phyloP scores from a whole-genome alignment of 192 early-diverging fungal species.

The Allomyces macrogynus region DNA sequence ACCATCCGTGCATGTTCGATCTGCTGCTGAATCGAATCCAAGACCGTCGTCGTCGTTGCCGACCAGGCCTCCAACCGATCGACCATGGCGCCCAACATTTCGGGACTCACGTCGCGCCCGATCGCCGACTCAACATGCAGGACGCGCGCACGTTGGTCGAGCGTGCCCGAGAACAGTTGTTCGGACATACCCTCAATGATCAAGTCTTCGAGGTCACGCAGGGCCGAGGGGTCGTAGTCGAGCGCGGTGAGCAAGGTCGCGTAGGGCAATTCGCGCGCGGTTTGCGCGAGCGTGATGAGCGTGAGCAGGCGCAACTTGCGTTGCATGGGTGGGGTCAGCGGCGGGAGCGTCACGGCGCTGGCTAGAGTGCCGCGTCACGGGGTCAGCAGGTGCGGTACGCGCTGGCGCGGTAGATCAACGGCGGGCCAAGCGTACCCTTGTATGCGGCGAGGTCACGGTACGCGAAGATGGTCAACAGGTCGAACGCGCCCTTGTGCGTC shows the following conservation, averaged over 20 bases:
- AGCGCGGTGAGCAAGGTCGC: conserved; percentile 1
- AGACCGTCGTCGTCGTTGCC: no score
- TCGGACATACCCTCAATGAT: conserved; percentile 9
- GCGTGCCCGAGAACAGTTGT: conserved; percentile 2
- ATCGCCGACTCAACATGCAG: conserved; percentile 4
- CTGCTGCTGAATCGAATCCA: no score
- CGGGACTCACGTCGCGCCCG: conserved; percentile 4
- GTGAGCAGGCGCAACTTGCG: conserved; percentile 5
- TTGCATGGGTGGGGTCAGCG: conserved; percentile 1
- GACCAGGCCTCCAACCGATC: no score
- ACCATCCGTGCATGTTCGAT: no score
- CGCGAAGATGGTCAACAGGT: conserved; percentile 3
- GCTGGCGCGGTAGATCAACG: no score
- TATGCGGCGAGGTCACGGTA: conserved; percentile 6
- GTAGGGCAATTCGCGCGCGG: not conserved
- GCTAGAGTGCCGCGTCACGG: no score
- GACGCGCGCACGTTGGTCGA: conserved; percentile 3
- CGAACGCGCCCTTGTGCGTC: no score
- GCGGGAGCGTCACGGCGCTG: not conserved
- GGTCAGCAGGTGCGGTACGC: no score
- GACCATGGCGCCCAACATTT: not conserved
- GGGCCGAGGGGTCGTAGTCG: not conserved
- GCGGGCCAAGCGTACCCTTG: not conserved
- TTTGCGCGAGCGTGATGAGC: conserved; percentile 3
- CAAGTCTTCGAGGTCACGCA: conserved; percentile 8